Evolutionary conservation across 495 filamentous ascomycete genomes (phyloP), one percentile per base, ranked within the genome.

Genomic region (Penicillium pancosmium): DNA sequence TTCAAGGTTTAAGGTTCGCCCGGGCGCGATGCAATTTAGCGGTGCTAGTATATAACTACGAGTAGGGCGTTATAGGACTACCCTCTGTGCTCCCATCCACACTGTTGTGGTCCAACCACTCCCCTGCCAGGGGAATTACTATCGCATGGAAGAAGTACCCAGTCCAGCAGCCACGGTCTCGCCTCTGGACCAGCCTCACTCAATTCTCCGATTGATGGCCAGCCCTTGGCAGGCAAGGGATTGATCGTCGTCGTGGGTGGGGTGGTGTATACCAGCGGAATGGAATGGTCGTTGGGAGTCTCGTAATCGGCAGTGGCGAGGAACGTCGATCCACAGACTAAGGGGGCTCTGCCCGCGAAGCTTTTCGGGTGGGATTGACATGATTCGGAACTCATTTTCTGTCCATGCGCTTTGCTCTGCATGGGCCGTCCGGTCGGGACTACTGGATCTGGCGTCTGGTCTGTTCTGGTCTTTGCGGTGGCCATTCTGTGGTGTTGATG

Each of bases 311-410:
- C 15, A 43, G 27, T 54, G 44, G 27, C 54, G 33, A 49, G 46
- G 19, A 47, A 52, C 36, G 53, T 56, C 33, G 55, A 57, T 57
- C 46, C 34, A 59, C 34, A 35, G 27, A 57, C 50, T 35, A 59
- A 33, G 12, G 18, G 40, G 23, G n/a, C 33, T 49, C 16, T 48
- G 15, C 46, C 18, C 19, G 46, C 34, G 34, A 50, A 31, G 10
- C 31, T 44, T 52, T 50, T 19, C 16, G 2, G 2, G 40, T 54
- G 43, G 16, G 57, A 56, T 59, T 55, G 11, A 36, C 59, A 60
- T 63, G 23, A 33, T 53, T 34, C 55, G 54, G 27, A 12, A 50
- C 56, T 48, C 59, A 57, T 65, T 68, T 55, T 61, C 36, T 40
- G 57, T 27, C 46, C 46, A n/a, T 12, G 47, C 34, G 18, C 11